Conservation (phyloP, 352 stramenopile genomes). For the Globisporangium paroecandrum region DNA sequence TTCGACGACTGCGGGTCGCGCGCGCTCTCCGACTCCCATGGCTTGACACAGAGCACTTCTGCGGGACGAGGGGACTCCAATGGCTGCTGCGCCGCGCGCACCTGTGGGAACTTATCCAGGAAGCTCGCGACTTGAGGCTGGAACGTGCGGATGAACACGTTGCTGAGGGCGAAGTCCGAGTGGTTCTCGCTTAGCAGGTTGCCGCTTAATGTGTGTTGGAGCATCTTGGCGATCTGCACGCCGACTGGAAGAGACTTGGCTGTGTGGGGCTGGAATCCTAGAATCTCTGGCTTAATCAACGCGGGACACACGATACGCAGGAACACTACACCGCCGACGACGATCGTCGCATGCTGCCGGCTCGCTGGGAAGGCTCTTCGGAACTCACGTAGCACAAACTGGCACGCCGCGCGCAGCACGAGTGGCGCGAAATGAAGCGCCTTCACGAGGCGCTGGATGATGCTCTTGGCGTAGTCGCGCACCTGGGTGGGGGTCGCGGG, state of each 20-base stretch:
- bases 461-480: constrained; percentile 48
- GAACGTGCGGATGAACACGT: constrained; percentile 63
- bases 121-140: constrained; percentile 63
- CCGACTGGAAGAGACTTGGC: constrained; percentile 43
- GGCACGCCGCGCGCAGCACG: constrained; percentile 63
- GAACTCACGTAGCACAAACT: constrained; percentile 75
- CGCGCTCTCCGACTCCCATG: constrained; percentile 22
- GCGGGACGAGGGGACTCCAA: constrained; percentile 7
- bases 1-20: constrained; percentile 16
- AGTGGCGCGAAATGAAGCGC: constrained; percentile 72
- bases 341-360: constrained; percentile 57
- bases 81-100: constrained; percentile 22
- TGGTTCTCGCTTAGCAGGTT: constrained; percentile 48
- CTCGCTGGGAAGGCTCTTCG: constrained; percentile 61
- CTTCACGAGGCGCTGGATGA: constrained; percentile 66
- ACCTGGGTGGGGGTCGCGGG: constrained; percentile 36
- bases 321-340: constrained; percentile 73
- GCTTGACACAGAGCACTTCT: constrained; percentile 26
- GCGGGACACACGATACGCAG: constrained; percentile 72
- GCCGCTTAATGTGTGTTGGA: constrained; percentile 72
- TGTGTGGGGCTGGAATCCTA: constrained; percentile 66
- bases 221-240: constrained; percentile 78
- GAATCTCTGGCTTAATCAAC: constrained; percentile 79
- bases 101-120: constrained; percentile 56
- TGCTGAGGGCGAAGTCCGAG: constrained; percentile 38